Base-by-base conservation (phyloP, 2,329 filamentous ascomycete species). In the Cladosporium sphaerospermum region DNA sequence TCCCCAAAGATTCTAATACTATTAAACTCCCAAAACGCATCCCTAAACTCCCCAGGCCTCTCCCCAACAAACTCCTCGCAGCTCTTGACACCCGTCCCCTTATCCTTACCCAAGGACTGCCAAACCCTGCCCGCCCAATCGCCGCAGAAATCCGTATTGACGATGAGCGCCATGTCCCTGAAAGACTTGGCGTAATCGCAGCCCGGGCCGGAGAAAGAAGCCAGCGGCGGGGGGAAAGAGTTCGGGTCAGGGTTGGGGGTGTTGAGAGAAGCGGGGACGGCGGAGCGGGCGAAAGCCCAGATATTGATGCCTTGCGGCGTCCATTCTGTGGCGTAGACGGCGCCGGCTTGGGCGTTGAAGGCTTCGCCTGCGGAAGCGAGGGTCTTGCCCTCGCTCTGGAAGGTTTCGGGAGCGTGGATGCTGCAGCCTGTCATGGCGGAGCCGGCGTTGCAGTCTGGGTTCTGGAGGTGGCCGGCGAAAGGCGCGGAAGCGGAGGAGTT, bases 61-160 rank as follows among this genome's bases (percentile, higher is more conserved):
- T 78, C 74, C 52, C 76, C 75, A 18, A 95, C 90, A 67, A 82
- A 95, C 19, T 82, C 80, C 28, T 83, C 66, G 74, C 91, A 96
- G 1, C 82, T 84, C 37, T 70, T 57, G 0, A 82, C 86, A 59
- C 64, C 65, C 10, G 67, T 70, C 10, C 81, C 75, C 39, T 77
- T 71, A 1, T 77, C 71, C 68, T 87, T 91, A 41, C 78, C 76
- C 55, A n/a, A n/a, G n/a, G n/a, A n/a, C 45, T 64, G 63, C 85
- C 86, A 95, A 33, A 84, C 81, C 40, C 73, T 67, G 19, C 88
- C 88, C 7, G 90, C 90, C 90, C 90, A 96, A 64, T 86, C 81
- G 16, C 91, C 91, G 69, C 91, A 96, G 68, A 95, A 89, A 5
- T 86, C 87, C 1, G 84, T 93, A 71, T 92, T 83, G 69, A 93